A percentile compares a stretch with the other conserved stretches of the same genome.
phyloP scores from a whole-genome alignment of 2,329 filamentous ascomycete species.

The Colletotrichum salicis region DNA sequence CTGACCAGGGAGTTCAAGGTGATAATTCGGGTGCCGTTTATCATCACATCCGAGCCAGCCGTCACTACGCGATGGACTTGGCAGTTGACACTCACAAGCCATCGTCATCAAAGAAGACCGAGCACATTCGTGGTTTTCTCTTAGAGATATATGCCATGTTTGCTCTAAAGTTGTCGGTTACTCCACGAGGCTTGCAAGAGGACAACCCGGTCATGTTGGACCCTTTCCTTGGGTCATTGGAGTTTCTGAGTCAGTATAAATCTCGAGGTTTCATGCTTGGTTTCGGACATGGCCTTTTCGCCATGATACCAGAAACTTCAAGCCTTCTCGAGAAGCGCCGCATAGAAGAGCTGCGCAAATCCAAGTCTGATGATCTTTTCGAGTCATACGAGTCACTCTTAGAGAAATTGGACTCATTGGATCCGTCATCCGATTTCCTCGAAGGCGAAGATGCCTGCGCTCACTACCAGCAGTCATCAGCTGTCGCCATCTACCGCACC shows the following conservation, averaged over 20 bases:
- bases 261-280: not conserved
- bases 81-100: not conserved
- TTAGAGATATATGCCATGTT: not conserved
- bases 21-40: not conserved
- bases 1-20: not conserved
- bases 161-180: not conserved
- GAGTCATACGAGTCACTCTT: not conserved
- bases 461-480: not conserved
- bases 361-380: not conserved
- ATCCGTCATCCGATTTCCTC: not conserved
- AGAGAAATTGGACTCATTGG: not conserved
- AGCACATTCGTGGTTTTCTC: not conserved
- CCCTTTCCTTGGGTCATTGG: not conserved
- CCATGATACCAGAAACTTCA: not conserved
- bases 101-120: not conserved
- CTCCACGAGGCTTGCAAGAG: not conserved
- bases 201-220: not conserved
- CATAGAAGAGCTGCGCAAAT: not conserved
- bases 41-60: not conserved
- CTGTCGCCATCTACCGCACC: not conserved
- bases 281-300: not conserved
- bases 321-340: not conserved
- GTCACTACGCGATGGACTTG: not conserved
- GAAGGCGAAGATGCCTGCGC: not conserved
- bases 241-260: not conserved